Evolutionary conservation across 2,329 filamentous ascomycete species (phyloP), one percentile per base, ranked within the genome.

Genomic region (Exophiala xenobiotica): DNA sequence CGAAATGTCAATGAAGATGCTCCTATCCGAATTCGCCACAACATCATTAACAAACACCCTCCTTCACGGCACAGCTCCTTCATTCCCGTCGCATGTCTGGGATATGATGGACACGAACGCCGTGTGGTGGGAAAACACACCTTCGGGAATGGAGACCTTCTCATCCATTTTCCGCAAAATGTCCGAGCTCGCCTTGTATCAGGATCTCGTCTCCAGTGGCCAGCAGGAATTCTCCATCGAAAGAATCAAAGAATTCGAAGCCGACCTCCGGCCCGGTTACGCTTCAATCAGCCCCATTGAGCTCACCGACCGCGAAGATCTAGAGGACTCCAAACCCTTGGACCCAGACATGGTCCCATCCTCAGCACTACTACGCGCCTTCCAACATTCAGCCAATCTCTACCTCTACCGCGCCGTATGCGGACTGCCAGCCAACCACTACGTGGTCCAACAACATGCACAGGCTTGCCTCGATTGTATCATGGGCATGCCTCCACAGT

Each of bases 381-480:
- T 43, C n/a, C 40, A 43, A 16, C 40, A 43, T n/a, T 23, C 19
- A 8, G 40, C 40, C 3, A 43, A 43, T 16, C 40, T 43, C 5
- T 43, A 43, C 14, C 40, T 43, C 40, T 43, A 43, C 16, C 40
- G 40, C 19, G 40, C 40, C 6, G 24, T 43, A 3, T 43, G 40
- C 40, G 22, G 14, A 16, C 26, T 43, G 24, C 40, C 40, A 3
- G 14, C 40, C 8, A 23, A 23, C 12, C 40, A 43, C 16, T 26
- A 23, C 12, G n/a, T 43, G 3, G 40, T 43, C 3, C 40, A 43
- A 26, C 40, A 43, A 9, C 40, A 43, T 43, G 40, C 40, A 6
- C 40, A 43, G 12, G 40, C 40, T 6, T 43, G 40, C 40, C 22
- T 43, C 20, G 40, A 43, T 9, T 43, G 40, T 14, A 43, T 43